Evolutionary conservation across 2,329 filamentous ascomycete genomes (phyloP).

Genomic region (Phoma sp.): DNA sequence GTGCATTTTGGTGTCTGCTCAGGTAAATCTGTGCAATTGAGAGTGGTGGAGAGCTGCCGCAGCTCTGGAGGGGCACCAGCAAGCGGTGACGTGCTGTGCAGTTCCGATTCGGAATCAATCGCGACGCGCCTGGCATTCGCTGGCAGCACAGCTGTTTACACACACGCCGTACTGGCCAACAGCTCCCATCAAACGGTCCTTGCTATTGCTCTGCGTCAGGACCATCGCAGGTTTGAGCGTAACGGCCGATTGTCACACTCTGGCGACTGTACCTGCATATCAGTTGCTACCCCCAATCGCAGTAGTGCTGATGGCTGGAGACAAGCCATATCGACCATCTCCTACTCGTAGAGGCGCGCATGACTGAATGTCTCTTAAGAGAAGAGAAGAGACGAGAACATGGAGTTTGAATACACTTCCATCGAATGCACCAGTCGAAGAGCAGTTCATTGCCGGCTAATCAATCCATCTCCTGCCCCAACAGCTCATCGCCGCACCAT

Average conservation of each 20-base stretch:
- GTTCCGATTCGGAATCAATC: constrained; percentile 23
- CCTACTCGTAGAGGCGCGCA: not conserved
- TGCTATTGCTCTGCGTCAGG: not conserved
- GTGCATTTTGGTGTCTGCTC: constrained; percentile 38
- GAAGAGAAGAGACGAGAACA: not conserved
- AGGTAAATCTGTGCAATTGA: constrained; percentile 5
- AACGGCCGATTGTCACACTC: too few relatives aligned
- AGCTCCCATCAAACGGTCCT: not conserved
- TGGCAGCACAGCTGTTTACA: not conserved
- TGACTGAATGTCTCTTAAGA: not conserved
- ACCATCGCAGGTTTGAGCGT: too few relatives aligned
- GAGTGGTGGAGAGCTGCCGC: constrained; percentile 1
- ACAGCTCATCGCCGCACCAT: constrained; percentile 13
- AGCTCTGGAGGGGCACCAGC: constrained; percentile 23
- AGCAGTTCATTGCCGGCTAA: not conserved
- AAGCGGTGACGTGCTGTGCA: constrained; percentile 20
- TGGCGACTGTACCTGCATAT: constrained; percentile 1
- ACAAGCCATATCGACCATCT: not conserved
- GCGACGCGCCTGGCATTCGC: not conserved
- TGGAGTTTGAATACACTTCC: too few relatives aligned
- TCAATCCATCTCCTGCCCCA: constrained; percentile 3
- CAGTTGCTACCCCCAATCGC: not conserved
- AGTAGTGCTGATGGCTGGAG: not conserved
- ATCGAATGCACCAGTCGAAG: not conserved
- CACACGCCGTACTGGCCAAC: not conserved